Evolutionary conservation across 1,139 yeast genomes (phyloP).

Genomic region (Ashbya aceris): DNA sequence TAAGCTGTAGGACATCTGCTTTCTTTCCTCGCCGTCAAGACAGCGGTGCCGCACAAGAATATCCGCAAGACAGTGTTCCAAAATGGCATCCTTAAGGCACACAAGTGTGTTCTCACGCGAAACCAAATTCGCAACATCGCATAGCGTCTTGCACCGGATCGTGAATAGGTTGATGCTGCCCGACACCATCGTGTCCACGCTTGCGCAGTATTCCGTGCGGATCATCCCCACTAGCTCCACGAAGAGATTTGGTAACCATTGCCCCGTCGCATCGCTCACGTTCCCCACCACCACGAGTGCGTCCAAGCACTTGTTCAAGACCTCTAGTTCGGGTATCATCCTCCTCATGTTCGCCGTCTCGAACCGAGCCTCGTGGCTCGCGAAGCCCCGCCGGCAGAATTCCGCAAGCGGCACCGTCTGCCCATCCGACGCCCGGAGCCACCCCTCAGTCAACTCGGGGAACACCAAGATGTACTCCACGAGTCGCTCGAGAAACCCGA

Average conservation of each 20-base stretch:
- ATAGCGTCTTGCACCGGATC: conserved; percentile 1
- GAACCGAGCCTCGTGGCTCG: not conserved
- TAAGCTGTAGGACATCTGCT: conserved; percentile 1
- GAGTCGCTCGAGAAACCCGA: not conserved
- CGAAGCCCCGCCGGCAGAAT: conserved; percentile 1
- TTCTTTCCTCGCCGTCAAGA: conserved; percentile 1
- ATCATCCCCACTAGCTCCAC: not conserved
- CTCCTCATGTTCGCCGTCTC: not conserved
- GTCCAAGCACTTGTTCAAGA: conserved; percentile 1
- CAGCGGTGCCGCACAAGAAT: not conserved
- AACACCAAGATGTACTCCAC: not conserved
- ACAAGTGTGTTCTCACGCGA: not conserved
- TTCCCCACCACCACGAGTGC: not conserved
- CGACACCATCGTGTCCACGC: not conserved
- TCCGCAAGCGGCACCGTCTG: conserved; percentile 1
- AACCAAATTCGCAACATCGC: conserved; percentile 1
- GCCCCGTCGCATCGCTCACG: not conserved
- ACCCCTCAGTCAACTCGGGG: not conserved
- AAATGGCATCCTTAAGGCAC: not conserved
- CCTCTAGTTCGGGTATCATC: conserved; percentile 1
- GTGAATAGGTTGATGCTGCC: not conserved
- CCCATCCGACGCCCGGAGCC: not conserved
- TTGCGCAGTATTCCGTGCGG: not conserved
- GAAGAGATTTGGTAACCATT: not conserved
- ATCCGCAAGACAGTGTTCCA: not conserved